Evolutionary conservation across 1,284 basidiomycete species (phyloP).

Genomic region (Tilletia setariae): DNA sequence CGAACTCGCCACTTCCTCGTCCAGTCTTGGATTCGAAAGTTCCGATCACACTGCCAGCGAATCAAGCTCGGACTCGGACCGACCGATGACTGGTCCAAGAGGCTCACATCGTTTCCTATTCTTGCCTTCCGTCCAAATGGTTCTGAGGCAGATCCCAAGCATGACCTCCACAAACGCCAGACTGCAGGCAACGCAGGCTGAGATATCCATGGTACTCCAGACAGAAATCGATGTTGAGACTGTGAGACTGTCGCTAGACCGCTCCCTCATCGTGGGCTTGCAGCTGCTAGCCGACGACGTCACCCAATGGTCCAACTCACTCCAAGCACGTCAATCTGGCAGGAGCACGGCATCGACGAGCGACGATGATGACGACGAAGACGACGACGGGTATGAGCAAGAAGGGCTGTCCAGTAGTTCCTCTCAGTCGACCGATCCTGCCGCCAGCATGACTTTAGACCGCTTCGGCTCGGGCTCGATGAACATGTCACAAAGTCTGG

Average conservation of each 20-base stretch:
- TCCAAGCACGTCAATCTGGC: conserved; percentile 20
- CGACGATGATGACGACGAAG: conserved; percentile 23
- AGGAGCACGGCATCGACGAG: conserved; percentile 25
- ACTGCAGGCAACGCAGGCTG: neutral
- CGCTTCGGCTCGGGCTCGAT: neutral
- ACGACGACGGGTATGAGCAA: conserved; percentile 12
- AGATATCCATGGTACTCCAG: neutral
- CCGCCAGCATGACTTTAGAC: conserved; percentile 6
- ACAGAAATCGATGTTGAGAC: neutral
- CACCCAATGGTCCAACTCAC: conserved; percentile 29
- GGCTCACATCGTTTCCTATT: conserved; percentile 1
- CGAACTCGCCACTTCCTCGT: neutral
- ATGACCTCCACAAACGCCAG: neutral
- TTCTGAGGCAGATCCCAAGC: neutral
- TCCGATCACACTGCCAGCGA: neutral
- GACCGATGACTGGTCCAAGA: neutral
- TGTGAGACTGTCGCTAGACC: neutral
- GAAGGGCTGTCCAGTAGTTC: conserved; percentile 13
- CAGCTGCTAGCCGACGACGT: conserved; percentile 43
- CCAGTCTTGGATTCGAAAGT: neutral
- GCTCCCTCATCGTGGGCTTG: conserved; percentile 32
- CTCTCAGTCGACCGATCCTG: conserved; percentile 16
- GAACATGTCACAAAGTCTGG: conserved; percentile 10
- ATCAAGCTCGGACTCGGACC: neutral
- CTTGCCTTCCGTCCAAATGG: neutral